These are phyloP conservation scores for Nakazawaea molendinolei DNA, from an alignment of 805 yeast species.

Conservation along the genomic window DNA sequence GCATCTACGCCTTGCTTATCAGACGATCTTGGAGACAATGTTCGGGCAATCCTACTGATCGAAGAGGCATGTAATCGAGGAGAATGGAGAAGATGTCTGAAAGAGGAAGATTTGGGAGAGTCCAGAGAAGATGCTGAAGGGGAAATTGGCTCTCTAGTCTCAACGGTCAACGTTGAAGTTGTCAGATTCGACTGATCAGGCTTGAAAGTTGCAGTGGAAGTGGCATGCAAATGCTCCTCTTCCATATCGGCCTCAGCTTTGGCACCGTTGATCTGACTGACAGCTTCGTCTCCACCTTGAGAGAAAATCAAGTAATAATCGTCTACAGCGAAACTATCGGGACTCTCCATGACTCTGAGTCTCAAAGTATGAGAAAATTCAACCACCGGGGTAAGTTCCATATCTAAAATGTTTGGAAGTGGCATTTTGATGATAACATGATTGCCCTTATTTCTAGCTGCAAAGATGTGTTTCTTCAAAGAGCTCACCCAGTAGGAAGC, in stretches of 20 bases:
- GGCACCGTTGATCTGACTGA: slow-evolving; percentile 31
- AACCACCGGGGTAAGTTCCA: slow-evolving; percentile 49
- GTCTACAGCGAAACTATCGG: slow-evolving; percentile 50
- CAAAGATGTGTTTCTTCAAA: slow-evolving; percentile 70
- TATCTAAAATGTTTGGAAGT: slow-evolving; percentile 53
- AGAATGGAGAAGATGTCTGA: too few relatives aligned
- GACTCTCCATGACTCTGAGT: slow-evolving; percentile 54
- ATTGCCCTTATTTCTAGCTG: slow-evolving; percentile 61
- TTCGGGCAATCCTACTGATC: too few relatives aligned
- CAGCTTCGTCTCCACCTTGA: slow-evolving; percentile 38
- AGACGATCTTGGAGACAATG: too few relatives aligned
- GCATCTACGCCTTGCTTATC: not conserved
- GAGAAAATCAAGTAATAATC: slow-evolving; percentile 68
- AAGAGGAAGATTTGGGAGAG: too few relatives aligned
- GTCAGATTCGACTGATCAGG: too few relatives aligned
- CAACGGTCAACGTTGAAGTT: too few relatives aligned
- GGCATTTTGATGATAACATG: slow-evolving; percentile 79
- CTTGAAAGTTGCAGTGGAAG: not conserved
- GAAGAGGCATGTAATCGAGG: too few relatives aligned
- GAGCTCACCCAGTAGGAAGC: slow-evolving; percentile 80
- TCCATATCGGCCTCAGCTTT: slow-evolving; percentile 26
- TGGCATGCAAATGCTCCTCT: not conserved
- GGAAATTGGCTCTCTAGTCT: too few relatives aligned
- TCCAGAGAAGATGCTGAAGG: too few relatives aligned
- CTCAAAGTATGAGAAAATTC: slow-evolving; percentile 51